Conservation (phyloP, 768 basidiomycete genomes). For the Mycena vulgaris region DNA sequence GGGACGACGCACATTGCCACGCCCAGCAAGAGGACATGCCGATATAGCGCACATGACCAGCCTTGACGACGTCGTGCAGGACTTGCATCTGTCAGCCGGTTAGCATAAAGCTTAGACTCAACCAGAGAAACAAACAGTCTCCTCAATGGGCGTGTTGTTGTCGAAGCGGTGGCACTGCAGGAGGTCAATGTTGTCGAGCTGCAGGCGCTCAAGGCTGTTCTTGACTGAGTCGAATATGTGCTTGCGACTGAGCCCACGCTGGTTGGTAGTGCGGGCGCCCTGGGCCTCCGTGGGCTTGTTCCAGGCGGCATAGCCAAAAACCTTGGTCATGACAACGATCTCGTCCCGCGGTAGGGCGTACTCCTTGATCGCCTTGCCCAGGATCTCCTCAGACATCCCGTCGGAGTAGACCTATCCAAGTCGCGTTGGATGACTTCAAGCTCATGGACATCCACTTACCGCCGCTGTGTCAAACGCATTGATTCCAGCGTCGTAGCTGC, state of each 20-base stretch:
- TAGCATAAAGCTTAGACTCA: not conserved
- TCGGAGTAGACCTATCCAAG: not conserved
- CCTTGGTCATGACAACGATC: not conserved
- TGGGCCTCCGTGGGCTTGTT: no score
- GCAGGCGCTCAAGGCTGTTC: conserved; percentile 7
- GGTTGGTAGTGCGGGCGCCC: not conserved
- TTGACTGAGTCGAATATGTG: conserved; percentile 1
- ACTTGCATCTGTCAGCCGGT: not conserved
- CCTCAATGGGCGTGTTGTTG: conserved; percentile 66
- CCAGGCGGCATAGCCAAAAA: not conserved
- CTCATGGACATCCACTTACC: no score
- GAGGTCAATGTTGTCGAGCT: conserved; percentile 7
- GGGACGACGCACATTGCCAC: not conserved
- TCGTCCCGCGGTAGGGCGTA: not conserved
- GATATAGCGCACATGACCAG: not conserved
- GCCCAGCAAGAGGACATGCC: not conserved
- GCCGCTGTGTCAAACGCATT: not conserved
- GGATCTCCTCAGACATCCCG: not conserved
- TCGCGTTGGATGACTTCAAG: no score
- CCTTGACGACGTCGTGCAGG: not conserved
- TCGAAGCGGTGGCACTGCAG: conserved; percentile 65
- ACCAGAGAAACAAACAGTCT: not conserved
- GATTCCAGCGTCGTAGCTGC: not conserved
- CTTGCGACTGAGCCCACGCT: conserved; percentile 7
- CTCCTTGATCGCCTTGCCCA: not conserved